Base-by-base conservation (phyloP, 2,329 filamentous ascomycete species). In the Westerdykella aurantiaca region DNA sequence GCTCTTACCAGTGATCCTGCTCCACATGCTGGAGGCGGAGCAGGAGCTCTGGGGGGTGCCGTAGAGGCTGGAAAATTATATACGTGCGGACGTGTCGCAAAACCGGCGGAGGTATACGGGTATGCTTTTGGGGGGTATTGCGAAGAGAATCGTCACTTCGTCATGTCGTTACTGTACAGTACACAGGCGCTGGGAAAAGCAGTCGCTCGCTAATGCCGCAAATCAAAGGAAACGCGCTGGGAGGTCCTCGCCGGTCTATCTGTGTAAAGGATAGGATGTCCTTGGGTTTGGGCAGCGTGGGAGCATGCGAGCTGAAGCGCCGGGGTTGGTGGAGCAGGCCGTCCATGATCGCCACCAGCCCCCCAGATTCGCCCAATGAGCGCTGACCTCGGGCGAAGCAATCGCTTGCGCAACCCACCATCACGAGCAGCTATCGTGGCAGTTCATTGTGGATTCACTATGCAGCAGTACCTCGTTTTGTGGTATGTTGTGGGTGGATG, bases 1-100 rank as follows among this genome's bases (percentile, higher is more conserved):
- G 57, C 58, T 63, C 49, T 64, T 67, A 48, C 64, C 63, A 6
- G 61, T 66, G 42, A 66, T 46, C 38, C 56, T 62, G 50, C 50
- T 67, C 66, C 66, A 69, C 66, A 69, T 69, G 54, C 14, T 58
- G 52, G 25, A 25, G 23, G 34, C 16, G 40, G 34, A 37, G 38
- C 22, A 39, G 43, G 39, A 22, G 42, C 21, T 47, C 25, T 34
- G 35, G 22, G 41, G 45, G 50, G 39, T 39, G 52, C 41, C 31
- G 31, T 41, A 37, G 23, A n/a, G 17, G 41, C 18, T 34, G 31
- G 40, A 31, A 38, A 46, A 51, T 46, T 57, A 56, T 52, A 45
- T 45, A 47, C 11, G 25, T 46, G 37, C 39, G 46, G 49, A 42
- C 45, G 17, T 34, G 45, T 46, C 51, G 47, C 49, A 49, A 47